Percentiles rank a stretch among this genome's conserved stretches.
These are phyloP conservation scores for Penicillium arizonense DNA, from an alignment of 495 filamentous ascomycete species.

Conservation along the genomic window DNA sequence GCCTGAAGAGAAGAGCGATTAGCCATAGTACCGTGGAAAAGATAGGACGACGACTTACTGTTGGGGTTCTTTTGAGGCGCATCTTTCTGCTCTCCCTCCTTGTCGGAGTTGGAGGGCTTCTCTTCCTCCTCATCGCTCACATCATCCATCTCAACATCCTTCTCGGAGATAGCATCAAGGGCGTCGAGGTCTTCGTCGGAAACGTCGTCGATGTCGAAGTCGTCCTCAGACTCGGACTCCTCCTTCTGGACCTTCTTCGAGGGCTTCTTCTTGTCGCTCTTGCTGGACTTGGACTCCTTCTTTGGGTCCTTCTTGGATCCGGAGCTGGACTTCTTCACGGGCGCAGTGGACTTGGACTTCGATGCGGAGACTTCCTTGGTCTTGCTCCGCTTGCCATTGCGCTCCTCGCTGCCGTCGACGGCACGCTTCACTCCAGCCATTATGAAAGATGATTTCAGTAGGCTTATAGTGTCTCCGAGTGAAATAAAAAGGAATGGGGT, in stretches of 20 bases:
- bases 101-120: slow-evolving; percentile 12
- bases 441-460: slow-evolving; percentile 3
- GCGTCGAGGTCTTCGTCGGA: slow-evolving; percentile 34
- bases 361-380: slow-evolving; percentile 36
- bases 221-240: slow-evolving; percentile 36
- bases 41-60: slow-evolving; percentile 24
- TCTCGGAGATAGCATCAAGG: slow-evolving; percentile 25
- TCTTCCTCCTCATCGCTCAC: slow-evolving; percentile 30
- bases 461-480: background rate
- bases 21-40: background rate
- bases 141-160: slow-evolving; percentile 40
- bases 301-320: slow-evolving; percentile 26
- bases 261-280: slow-evolving; percentile 36
- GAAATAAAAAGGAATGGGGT: slow-evolving; percentile 10
- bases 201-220: slow-evolving; percentile 45
- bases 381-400: slow-evolving; percentile 50
- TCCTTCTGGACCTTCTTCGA: slow-evolving; percentile 34
- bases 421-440: slow-evolving; percentile 48
- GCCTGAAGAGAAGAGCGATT: slow-evolving; percentile 16
- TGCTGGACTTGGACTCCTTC: slow-evolving; percentile 24
- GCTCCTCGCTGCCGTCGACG: slow-evolving; percentile 42
- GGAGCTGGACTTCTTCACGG: slow-evolving; percentile 33
- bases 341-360: slow-evolving; percentile 30
- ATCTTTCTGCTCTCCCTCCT: slow-evolving; percentile 13
- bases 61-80: slow-evolving; percentile 19